Conservation (phyloP, 805 yeast species). For the Myxozyma neglecta region DNA sequence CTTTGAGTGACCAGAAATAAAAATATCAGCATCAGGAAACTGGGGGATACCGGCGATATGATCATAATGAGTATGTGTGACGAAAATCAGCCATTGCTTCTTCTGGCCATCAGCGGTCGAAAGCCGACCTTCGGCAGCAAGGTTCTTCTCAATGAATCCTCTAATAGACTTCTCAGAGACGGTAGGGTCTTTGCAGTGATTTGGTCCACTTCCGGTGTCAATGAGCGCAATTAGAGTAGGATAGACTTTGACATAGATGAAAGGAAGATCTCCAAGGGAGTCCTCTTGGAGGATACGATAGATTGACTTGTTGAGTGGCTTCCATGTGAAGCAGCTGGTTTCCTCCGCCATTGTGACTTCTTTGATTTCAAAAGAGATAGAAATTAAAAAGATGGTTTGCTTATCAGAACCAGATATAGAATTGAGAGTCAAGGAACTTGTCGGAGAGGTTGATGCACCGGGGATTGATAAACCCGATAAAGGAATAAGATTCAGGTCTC, state of each 20-base stretch:
- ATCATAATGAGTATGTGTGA: constrained; percentile 29
- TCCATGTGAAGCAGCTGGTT: constrained; percentile 20
- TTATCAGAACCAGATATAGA: not conserved
- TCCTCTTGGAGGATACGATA: constrained; percentile 28
- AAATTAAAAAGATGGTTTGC: not conserved
- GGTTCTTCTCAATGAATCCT: constrained; percentile 18
- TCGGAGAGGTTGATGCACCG: not conserved
- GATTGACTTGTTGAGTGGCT: constrained; percentile 18
- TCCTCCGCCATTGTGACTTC: not conserved
- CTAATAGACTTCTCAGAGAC: constrained; percentile 25
- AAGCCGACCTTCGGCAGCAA: constrained; percentile 14
- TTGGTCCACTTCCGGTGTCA: constrained; percentile 28
- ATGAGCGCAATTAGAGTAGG: constrained; percentile 21
- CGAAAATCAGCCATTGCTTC: constrained; percentile 27
- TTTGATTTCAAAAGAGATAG: not conserved
- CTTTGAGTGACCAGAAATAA: constrained; percentile 24
- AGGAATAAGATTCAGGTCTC: not conserved
- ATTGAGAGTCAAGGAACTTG: not conserved
- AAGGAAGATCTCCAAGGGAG: constrained; percentile 23
- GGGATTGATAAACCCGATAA: not conserved
- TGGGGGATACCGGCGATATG: constrained; percentile 28
- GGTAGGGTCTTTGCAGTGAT: constrained; percentile 17
- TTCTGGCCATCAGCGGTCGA: constrained; percentile 16
- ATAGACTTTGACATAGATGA: constrained; percentile 28
- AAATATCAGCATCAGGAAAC: constrained; percentile 24